These are phyloP conservation scores for Podospora fimiseda DNA, from an alignment of 495 filamentous ascomycete species.

Conservation along the genomic window DNA sequence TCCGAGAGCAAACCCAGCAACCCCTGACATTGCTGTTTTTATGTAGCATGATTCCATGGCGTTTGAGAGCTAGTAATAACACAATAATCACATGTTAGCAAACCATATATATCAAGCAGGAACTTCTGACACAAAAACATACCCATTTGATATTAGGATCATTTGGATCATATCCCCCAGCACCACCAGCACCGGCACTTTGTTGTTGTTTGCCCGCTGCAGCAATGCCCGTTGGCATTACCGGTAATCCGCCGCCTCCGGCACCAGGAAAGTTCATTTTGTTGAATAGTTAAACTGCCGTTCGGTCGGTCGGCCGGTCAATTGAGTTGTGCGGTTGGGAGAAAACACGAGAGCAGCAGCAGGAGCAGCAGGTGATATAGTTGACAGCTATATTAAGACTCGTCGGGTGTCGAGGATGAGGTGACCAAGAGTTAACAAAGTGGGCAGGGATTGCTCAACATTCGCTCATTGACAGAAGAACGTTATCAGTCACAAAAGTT, in stretches of 20 bases:
- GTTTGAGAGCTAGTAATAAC: slow-evolving; percentile 30
- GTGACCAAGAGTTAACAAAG: no score
- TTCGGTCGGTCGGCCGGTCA: no score
- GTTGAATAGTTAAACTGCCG: no score
- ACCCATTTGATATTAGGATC: slow-evolving; percentile 38
- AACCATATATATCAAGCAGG: no score
- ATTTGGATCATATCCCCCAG: slow-evolving; percentile 25
- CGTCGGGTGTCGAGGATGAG: not conserved
- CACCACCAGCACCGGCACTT: slow-evolving; percentile 6
- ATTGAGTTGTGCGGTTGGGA: no score
- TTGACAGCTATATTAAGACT: no score
- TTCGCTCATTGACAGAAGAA: no score
- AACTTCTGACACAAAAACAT: not conserved
- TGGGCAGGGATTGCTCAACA: not conserved
- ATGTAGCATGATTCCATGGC: slow-evolving; percentile 84
- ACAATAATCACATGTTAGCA: no score
- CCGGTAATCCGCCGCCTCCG: slow-evolving; percentile 16
- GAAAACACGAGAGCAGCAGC: no score
- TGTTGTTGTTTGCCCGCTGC: not conserved
- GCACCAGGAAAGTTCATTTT: slow-evolving; percentile 20
- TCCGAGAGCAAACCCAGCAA: slow-evolving; percentile 83
- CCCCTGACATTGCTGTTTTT: slow-evolving; percentile 77
- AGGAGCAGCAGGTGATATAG: no score
- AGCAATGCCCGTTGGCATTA: slow-evolving; percentile 4
- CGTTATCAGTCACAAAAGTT: no score